These are phyloP conservation scores for Dactylella cylindrospora DNA, from an alignment of 2,329 filamentous ascomycete species.

Conservation along the genomic window DNA sequence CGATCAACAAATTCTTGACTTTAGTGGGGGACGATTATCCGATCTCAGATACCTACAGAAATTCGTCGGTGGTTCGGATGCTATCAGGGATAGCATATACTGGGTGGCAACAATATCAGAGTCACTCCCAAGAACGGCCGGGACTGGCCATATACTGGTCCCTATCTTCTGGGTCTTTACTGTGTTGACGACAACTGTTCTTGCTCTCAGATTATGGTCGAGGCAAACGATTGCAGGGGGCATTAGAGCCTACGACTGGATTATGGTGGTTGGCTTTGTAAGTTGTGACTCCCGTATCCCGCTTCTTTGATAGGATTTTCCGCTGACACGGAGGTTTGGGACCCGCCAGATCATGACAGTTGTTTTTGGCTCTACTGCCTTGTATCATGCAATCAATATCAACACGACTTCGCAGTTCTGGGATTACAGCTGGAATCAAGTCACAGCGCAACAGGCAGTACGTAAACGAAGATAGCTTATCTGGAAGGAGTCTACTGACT, in stretches of 20 bases:
- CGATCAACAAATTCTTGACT: constrained; percentile 10
- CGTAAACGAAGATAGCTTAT: background rate
- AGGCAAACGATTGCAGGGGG: constrained; percentile 29
- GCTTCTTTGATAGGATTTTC: no score
- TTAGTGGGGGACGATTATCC: constrained; percentile 9
- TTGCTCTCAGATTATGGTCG: constrained; percentile 29
- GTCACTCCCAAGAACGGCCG: constrained; percentile 13
- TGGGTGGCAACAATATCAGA: constrained; percentile 15
- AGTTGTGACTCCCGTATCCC: background rate
- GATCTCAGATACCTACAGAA: constrained; percentile 12
- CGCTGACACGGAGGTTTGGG: background rate
- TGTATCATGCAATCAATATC: constrained; percentile 36
- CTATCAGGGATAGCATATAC: constrained; percentile 23
- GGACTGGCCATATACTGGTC: constrained; percentile 10
- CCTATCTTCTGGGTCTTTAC: constrained; percentile 37
- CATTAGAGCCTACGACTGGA: constrained; percentile 35
- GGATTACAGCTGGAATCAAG: constrained; percentile 36
- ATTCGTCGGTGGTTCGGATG: constrained; percentile 3
- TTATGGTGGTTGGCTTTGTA: constrained; percentile 42
- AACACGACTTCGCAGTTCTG: constrained; percentile 34
- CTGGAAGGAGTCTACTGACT: background rate
- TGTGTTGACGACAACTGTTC: constrained; percentile 21
- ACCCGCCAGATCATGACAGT: constrained; percentile 19
- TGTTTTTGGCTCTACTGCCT: constrained; percentile 16
- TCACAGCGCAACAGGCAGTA: constrained; percentile 26